These are phyloP conservation scores for Amauroascus verrucosus DNA, from an alignment of 2,329 filamentous ascomycete species.

Conservation along the genomic window DNA sequence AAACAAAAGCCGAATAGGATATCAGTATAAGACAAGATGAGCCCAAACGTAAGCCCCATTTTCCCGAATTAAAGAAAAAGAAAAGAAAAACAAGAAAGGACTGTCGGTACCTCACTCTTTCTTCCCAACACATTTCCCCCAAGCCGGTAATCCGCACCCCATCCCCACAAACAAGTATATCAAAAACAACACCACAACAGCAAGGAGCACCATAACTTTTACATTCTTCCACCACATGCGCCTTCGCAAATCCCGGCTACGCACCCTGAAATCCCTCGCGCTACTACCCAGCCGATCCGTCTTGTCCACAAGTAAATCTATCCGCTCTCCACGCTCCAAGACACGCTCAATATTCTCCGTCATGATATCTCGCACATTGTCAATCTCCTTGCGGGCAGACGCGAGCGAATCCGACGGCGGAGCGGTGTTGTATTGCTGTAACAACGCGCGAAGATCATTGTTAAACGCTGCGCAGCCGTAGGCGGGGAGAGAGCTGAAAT, in stretches of 20 bases:
- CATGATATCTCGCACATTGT: conserved; percentile 87
- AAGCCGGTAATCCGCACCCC: conserved; percentile 57
- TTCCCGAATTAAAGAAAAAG: no score
- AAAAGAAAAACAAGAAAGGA: not conserved
- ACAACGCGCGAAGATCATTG: conserved; percentile 59
- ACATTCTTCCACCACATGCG: conserved; percentile 99
- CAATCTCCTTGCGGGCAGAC: conserved; percentile 80
- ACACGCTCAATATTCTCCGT: conserved; percentile 88
- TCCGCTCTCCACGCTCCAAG: conserved; percentile 80
- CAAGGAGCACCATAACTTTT: conserved; percentile 79
- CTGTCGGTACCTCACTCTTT: not conserved
- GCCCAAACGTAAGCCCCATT: no score
- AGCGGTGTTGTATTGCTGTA: conserved; percentile 76
- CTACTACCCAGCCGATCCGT: conserved; percentile 83
- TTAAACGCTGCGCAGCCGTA: conserved; percentile 92
- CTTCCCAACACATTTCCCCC: conserved; percentile 36
- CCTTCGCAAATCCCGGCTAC: conserved; percentile 74
- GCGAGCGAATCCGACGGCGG: conserved; percentile 68
- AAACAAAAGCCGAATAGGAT: not conserved
- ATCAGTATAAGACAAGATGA: not conserved
- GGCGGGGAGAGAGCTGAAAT: conserved; percentile 68
- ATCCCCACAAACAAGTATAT: conserved; percentile 62
- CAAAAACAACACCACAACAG: conserved; percentile 56
- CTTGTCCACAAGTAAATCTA: conserved; percentile 91
- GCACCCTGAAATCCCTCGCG: conserved; percentile 79